A percentile compares a stretch with the other conserved stretches of the same genome.
phyloP scores from a whole-genome alignment of 2,329 filamentous ascomycete genomes.

The Didymella pinodella region DNA sequence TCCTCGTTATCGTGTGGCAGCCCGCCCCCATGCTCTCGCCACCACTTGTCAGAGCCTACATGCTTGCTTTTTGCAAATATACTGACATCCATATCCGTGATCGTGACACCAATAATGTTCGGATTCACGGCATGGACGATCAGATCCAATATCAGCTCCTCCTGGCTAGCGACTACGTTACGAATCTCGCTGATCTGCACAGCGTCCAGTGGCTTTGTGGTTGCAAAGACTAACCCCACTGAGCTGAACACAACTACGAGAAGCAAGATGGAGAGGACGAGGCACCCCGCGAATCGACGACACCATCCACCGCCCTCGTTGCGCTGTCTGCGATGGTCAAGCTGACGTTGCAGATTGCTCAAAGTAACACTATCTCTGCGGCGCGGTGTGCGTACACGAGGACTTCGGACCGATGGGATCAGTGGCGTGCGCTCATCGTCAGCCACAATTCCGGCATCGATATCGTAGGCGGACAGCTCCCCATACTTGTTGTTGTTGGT shows the following conservation, averaged over 20 bases:
- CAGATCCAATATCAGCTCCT: conserved; percentile 94
- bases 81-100: conserved; percentile 87
- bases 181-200: conserved; percentile 82
- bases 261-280: conserved; percentile 83
- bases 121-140: conserved; percentile 89
- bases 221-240: conserved; percentile 88
- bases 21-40: conserved; percentile 49
- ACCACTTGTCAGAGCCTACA: conserved; percentile 68
- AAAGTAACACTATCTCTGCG: conserved; percentile 64
- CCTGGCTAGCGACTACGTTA: conserved; percentile 91
- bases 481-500: conserved; percentile 63
- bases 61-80: conserved; percentile 94
- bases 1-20: conserved; percentile 34
- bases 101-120: conserved; percentile 86
- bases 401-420: conserved; percentile 69
- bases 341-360: conserved; percentile 59
- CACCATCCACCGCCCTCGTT: conserved; percentile 62
- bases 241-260: conserved; percentile 83
- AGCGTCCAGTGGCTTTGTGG: conserved; percentile 83
- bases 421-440: conserved; percentile 91
- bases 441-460: conserved; percentile 80
- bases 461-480: conserved; percentile 75
- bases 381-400: conserved; percentile 58
- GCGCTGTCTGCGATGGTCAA: conserved; percentile 75
- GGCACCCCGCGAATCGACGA: conserved; percentile 82